Evolutionary conservation across 2,329 filamentous ascomycete genomes (phyloP).

Genomic region (Tolypocladium album): DNA sequence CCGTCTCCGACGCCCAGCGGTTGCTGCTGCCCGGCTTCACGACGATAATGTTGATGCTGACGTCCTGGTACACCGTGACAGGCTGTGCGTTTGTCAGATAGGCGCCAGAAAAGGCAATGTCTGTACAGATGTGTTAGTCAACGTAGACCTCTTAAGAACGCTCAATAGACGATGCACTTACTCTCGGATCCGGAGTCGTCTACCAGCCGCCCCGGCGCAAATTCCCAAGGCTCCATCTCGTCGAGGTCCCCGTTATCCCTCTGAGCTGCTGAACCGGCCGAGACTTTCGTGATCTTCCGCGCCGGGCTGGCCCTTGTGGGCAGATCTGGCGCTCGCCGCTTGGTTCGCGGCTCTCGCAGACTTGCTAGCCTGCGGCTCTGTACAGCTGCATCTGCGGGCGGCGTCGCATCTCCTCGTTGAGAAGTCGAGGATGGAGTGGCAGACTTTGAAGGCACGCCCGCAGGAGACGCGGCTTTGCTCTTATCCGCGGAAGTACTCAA

Average conservation of each 20-base stretch:
- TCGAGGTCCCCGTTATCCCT: slow-evolving; percentile 7
- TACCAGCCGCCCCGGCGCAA: slow-evolving; percentile 30
- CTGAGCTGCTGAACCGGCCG: not conserved
- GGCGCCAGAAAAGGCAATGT: slow-evolving; percentile 31
- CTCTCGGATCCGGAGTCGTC: slow-evolving; percentile 20
- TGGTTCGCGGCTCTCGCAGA: not conserved
- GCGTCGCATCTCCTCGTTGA: not conserved
- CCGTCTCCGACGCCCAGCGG: slow-evolving; percentile 16
- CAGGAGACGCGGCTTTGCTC: not conserved
- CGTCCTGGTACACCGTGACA: slow-evolving; percentile 22
- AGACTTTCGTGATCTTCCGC: not conserved
- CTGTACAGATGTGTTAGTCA: slow-evolving; percentile 11
- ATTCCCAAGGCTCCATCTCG: slow-evolving; percentile 33
- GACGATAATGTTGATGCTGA: slow-evolving; percentile 28
- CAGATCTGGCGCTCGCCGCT: not conserved
- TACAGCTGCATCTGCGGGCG: not conserved
- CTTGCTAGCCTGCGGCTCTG: not conserved
- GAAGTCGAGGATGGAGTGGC: not conserved
- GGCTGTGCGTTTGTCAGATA: slow-evolving; percentile 27
- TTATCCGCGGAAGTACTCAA: not conserved
- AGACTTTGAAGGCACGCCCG: not conserved
- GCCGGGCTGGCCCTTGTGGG: not conserved
- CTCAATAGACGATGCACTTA: slow-evolving; percentile 13
- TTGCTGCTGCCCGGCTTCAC: slow-evolving; percentile 27
- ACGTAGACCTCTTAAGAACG: not conserved